phyloP scores from a whole-genome alignment of 2,329 filamentous ascomycete species.

The Leptographium radiaticola region DNA sequence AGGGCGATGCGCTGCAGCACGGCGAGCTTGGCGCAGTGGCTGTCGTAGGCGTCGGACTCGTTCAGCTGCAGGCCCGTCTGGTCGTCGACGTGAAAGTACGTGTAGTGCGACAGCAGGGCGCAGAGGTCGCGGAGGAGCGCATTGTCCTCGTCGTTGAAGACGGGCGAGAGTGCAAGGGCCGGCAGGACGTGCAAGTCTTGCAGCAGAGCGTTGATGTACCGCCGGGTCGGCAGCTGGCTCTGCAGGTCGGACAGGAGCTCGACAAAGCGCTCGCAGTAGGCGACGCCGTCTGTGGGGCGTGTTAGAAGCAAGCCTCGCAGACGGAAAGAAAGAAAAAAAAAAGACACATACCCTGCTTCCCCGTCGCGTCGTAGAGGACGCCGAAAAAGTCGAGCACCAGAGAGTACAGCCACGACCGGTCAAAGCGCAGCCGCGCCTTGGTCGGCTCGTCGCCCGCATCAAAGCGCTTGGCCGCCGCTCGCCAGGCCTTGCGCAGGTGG shows the following conservation, averaged over 20 bases:
- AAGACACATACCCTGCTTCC: neutral
- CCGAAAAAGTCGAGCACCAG: slow-evolving; percentile 72
- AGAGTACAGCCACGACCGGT: slow-evolving; percentile 86
- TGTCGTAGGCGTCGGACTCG: slow-evolving; percentile 60
- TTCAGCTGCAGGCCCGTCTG: slow-evolving; percentile 70
- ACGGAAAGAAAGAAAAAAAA: too few species aligned
- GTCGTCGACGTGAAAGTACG: slow-evolving; percentile 81
- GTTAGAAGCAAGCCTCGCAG: neutral
- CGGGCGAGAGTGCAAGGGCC: slow-evolving; percentile 62
- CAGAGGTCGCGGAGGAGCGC: slow-evolving; percentile 69
- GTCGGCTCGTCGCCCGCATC: slow-evolving; percentile 70
- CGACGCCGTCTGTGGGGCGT: slow-evolving; percentile 41
- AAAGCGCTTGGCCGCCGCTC: slow-evolving; percentile 72
- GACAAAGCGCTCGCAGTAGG: slow-evolving; percentile 85
- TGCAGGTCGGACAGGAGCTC: slow-evolving; percentile 84
- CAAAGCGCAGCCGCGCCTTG: slow-evolving; percentile 74
- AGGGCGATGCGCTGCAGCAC: slow-evolving; percentile 66
- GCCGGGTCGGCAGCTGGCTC: slow-evolving; percentile 83
- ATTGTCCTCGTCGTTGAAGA: slow-evolving; percentile 64
- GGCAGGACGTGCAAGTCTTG: slow-evolving; percentile 76
- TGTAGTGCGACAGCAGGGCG: slow-evolving; percentile 72
- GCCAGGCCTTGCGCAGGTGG: slow-evolving; percentile 83
- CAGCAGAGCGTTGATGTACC: slow-evolving; percentile 82
- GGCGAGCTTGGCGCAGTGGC: slow-evolving; percentile 65
- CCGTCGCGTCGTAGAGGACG: slow-evolving; percentile 46